Percentiles rank a stretch among this genome's conserved stretches.
Conservation (phyloP, 495 filamentous ascomycete species). For the Neurospora tetrasperma region DNA sequence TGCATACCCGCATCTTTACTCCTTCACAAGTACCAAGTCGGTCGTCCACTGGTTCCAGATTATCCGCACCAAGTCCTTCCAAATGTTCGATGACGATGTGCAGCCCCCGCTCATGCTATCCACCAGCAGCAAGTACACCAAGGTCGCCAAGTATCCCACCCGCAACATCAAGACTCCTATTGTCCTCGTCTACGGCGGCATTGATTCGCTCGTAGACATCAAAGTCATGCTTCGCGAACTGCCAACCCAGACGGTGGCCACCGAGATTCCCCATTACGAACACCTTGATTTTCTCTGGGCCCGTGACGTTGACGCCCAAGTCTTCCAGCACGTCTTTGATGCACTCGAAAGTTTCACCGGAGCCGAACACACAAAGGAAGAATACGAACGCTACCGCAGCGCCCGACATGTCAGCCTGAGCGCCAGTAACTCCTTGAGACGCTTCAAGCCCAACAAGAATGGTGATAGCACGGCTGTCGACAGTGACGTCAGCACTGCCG, state of each 20-base stretch:
- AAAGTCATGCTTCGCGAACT: slow-evolving; percentile 81
- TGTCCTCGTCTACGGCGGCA: slow-evolving; percentile 85
- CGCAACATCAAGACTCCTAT: slow-evolving; percentile 95
- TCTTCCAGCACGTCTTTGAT: slow-evolving; percentile 84
- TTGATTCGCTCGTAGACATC: slow-evolving; percentile 92
- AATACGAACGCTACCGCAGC: slow-evolving; percentile 37
- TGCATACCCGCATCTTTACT: slow-evolving; percentile 93
- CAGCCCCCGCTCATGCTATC: slow-evolving; percentile 39
- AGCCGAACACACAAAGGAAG: slow-evolving; percentile 39
- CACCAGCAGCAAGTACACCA: slow-evolving; percentile 47
- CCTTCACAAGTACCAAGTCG: slow-evolving; percentile 88
- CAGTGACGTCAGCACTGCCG: slow-evolving; percentile 26
- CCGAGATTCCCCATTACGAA: slow-evolving; percentile 80
- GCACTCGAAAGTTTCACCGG: slow-evolving; percentile 61
- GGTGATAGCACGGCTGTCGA: slow-evolving; percentile 14
- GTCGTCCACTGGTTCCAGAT: slow-evolving; percentile 99
- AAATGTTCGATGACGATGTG: slow-evolving; percentile 96
- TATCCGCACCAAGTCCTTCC: slow-evolving; percentile 86
- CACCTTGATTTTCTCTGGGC: slow-evolving; percentile 98
- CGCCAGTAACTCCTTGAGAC: slow-evolving; percentile 16
- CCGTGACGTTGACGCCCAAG: slow-evolving; percentile 66
- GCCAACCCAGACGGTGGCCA: slow-evolving; percentile 71
- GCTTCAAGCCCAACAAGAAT: slow-evolving; percentile 13
- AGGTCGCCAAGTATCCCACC: slow-evolving; percentile 92
- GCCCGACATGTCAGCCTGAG: slow-evolving; percentile 27